A percentile compares a stretch with the other conserved stretches of the same genome.
phyloP scores from a whole-genome alignment of 2,329 filamentous ascomycete species.

The Aureobasidium vineae region DNA sequence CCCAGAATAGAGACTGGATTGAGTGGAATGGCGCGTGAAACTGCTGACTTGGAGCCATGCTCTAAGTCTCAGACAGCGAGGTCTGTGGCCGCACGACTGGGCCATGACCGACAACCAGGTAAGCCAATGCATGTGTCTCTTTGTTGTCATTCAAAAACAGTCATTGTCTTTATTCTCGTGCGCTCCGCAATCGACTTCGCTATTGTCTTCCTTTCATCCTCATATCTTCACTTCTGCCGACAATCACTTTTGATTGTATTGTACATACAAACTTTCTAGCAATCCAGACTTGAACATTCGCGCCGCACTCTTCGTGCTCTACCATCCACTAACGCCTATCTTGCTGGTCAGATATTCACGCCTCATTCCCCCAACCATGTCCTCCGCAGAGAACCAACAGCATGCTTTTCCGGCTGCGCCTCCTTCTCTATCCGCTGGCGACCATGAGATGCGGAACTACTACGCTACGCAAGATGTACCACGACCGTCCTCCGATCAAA shows the following conservation, averaged over 20 bases:
- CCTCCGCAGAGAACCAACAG: slow-evolving; percentile 54
- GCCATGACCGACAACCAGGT: slow-evolving; percentile 36
- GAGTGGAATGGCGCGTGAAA: slow-evolving; percentile 45
- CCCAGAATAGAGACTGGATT: slow-evolving; percentile 45
- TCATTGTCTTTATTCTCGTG: slow-evolving; percentile 36
- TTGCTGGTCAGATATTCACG: slow-evolving; percentile 30
- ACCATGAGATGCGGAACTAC: slow-evolving; percentile 61
- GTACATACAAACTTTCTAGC: slow-evolving; percentile 4
- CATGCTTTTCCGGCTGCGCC: slow-evolving; percentile 55
- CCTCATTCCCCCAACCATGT: slow-evolving; percentile 40
- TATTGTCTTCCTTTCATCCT: slow-evolving; percentile 21
- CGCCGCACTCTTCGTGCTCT: slow-evolving; percentile 1
- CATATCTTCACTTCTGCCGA: slow-evolving; percentile 18
- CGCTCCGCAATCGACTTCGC: slow-evolving; percentile 31
- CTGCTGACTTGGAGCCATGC: slow-evolving; percentile 40
- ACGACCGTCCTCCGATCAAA: slow-evolving; percentile 60
- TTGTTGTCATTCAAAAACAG: slow-evolving; percentile 39
- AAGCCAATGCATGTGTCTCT: slow-evolving; percentile 27
- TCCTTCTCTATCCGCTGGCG: slow-evolving; percentile 60
- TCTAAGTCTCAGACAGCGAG: slow-evolving; percentile 38
- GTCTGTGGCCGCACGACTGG: slow-evolving; percentile 36
- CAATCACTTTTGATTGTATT: slow-evolving; percentile 17
- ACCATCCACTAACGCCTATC: slow-evolving; percentile 24
- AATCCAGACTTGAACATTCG: neutral
- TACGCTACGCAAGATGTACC: slow-evolving; percentile 56